Base-by-base conservation (phyloP, 345 rosid genomes). In the Boechera stricta region DNA sequence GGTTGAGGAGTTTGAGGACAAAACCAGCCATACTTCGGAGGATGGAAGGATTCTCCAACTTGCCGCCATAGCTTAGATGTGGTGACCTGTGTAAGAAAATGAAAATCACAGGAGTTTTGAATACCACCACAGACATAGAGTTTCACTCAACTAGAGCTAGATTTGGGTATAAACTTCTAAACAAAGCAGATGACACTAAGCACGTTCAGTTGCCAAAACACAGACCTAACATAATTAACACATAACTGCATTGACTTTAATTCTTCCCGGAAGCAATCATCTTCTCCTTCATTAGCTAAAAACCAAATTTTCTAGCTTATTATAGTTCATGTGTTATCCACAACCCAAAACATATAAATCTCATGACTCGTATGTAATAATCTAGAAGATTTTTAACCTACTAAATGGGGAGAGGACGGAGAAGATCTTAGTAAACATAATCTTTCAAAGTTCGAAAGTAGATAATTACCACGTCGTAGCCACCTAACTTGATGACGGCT, bases 11-110 rank as follows among this genome's bases (percentile, higher is more conserved):
- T 59, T 32, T 66, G 21, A 52, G 47, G 53, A 24, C 53, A 71
- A 28, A 42, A 51, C n/a, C 16, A 55, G 74, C 52, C 93, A 86
- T 88, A 93, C 98, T 93, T 93, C 7, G 98, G 98, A 48, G 98
- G 98, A 77, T 89, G 86, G 84, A 93, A 93, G 57, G 98, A 89
- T 80, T 93, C 98, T 79, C 98, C 98, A n/a, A 93, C 96, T 87
- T 91, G 93, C 83, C 98, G 86, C 98, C 98, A 93, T 74, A 86
- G 77, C 82, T 93, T 93, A 48, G 91, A 82, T 67, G 89, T 76
- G 58, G 98, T 93, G 82, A 91, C 97, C 98, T 93, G 73, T 77
- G 81, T 32, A 81, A 49, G 57, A 60, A 54, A 73, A 76, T 48
- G 62, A 52, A 52, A 51, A 35, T 26, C 64, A 54, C 47, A 54